Evolutionary conservation across 352 stramenopile species (phyloP).

Genomic region (Thraustotheca clavata): DNA sequence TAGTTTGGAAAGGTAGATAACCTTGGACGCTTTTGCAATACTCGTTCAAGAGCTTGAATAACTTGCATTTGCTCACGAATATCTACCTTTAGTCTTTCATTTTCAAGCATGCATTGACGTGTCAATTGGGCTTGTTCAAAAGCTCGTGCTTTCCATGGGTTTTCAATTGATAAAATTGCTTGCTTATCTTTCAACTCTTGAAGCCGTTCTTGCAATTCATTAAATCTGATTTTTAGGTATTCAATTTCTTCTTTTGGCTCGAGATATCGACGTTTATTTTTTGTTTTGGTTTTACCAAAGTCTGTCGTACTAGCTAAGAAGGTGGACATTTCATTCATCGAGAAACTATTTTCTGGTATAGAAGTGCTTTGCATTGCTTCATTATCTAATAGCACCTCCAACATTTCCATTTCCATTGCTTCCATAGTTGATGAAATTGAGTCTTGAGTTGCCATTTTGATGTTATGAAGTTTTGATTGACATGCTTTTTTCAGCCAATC

Average conservation of each 20-base stretch:
- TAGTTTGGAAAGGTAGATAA: neutral
- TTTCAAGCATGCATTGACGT: conserved; percentile 3
- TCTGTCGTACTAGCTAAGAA: too few relatives aligned
- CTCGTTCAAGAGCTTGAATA: neutral
- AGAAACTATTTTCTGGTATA: too few relatives aligned
- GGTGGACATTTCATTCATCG: too few relatives aligned
- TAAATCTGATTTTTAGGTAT: conserved; percentile 1
- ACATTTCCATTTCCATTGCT: too few relatives aligned
- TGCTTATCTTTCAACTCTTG: neutral
- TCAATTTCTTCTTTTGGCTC: conserved; percentile 11
- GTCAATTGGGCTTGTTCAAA: neutral
- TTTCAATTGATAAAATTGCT: neutral
- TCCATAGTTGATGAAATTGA: too few relatives aligned
- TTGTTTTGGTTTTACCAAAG: too few relatives aligned
- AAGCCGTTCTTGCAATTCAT: neutral
- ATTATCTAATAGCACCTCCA: too few relatives aligned
- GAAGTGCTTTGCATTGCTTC: too few relatives aligned
- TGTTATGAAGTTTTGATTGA: too few relatives aligned
- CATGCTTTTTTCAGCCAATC: too few relatives aligned
- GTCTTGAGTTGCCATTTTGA: too few relatives aligned
- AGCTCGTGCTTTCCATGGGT: neutral
- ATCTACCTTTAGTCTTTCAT: neutral
- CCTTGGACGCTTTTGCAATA: neutral
- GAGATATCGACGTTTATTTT: too few relatives aligned
- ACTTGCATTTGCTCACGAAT: neutral